phyloP scores from a whole-genome alignment of 495 filamentous ascomycete genomes.

The Aspergillus affinis region DNA sequence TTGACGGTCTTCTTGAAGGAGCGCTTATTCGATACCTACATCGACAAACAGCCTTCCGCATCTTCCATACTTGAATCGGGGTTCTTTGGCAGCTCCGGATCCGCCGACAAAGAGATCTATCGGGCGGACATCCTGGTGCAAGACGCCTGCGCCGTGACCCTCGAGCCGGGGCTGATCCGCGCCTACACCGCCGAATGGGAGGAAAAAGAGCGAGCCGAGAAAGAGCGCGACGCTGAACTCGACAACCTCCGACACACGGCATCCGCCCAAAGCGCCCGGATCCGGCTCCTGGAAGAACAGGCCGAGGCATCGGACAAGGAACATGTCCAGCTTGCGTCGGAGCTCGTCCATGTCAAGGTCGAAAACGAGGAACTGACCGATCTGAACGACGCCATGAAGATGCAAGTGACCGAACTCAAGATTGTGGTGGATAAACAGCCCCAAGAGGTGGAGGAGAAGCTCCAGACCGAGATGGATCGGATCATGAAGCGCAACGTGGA shows the following conservation, averaged over 20 bases:
- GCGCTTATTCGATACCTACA: slow-evolving; percentile 92
- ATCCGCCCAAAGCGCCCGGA: slow-evolving; percentile 60
- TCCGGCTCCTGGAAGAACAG: slow-evolving; percentile 81
- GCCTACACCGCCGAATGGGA: slow-evolving; percentile 88
- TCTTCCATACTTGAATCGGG: slow-evolving; percentile 90
- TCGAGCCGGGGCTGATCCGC: slow-evolving; percentile 76
- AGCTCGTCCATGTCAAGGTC: slow-evolving; percentile 87
- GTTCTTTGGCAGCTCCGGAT: slow-evolving; percentile 92
- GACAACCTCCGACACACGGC: slow-evolving; percentile 69
- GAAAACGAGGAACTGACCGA: slow-evolving; percentile 88
- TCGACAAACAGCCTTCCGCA: slow-evolving; percentile 85
- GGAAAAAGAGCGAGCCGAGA: slow-evolving; percentile 74
- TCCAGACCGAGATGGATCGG: slow-evolving; percentile 84
- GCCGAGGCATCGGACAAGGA: slow-evolving; percentile 88
- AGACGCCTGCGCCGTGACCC: slow-evolving; percentile 87
- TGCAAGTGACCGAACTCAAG: slow-evolving; percentile 79
- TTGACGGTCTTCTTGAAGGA: slow-evolving; percentile 91
- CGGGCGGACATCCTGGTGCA: slow-evolving; percentile 89
- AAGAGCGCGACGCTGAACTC: slow-evolving; percentile 80
- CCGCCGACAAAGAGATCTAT: slow-evolving; percentile 92
- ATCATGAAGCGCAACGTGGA: slow-evolving; percentile 91
- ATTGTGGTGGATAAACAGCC: slow-evolving; percentile 86
- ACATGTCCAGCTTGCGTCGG: slow-evolving; percentile 87
- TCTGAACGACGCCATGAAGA: slow-evolving; percentile 78
- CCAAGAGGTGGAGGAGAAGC: slow-evolving; percentile 77